A percentile compares a stretch with the other conserved stretches of the same genome.
These are phyloP conservation scores for Heritiera fomes DNA, from an alignment of 345 rosid genomes.

Conservation along the genomic window DNA sequence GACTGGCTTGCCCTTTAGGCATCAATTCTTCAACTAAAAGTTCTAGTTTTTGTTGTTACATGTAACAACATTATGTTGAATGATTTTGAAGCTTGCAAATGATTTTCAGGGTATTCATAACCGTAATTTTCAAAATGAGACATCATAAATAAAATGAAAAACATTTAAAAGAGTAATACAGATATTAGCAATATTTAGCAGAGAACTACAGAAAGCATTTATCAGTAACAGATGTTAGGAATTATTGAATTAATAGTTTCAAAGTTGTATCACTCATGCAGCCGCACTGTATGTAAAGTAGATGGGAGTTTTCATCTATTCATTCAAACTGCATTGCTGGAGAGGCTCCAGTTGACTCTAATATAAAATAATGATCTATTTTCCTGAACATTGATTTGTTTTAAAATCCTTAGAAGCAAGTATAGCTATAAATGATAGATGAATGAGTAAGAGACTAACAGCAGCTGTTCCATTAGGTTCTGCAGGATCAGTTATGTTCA, in stretches of 20 bases:
- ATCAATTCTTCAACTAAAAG: background rate
- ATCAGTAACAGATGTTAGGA: background rate
- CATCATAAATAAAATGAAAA: slow-evolving; percentile 4
- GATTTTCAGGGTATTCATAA: slow-evolving; percentile 4
- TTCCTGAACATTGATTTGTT: background rate
- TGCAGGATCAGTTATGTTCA: background rate
- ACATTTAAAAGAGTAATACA: background rate
- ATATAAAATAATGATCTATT: background rate
- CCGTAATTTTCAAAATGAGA: slow-evolving; percentile 7
- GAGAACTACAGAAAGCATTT: background rate
- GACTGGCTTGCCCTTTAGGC: background rate
- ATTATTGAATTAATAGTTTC: background rate
- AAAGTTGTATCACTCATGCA: background rate
- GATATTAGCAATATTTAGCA: background rate
- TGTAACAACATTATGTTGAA: background rate
- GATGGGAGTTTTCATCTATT: background rate
- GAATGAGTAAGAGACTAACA: background rate
- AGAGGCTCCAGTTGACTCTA: slow-evolving; percentile 2
- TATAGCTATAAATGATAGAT: background rate
- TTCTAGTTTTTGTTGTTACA: background rate
- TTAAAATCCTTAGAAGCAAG: background rate
- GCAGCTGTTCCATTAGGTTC: background rate
- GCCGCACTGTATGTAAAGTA: background rate
- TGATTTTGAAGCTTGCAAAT: background rate
- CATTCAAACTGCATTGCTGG: background rate